phyloP scores from a whole-genome alignment of 2,329 filamentous ascomycete species.

The Fusarium lyarnte region DNA sequence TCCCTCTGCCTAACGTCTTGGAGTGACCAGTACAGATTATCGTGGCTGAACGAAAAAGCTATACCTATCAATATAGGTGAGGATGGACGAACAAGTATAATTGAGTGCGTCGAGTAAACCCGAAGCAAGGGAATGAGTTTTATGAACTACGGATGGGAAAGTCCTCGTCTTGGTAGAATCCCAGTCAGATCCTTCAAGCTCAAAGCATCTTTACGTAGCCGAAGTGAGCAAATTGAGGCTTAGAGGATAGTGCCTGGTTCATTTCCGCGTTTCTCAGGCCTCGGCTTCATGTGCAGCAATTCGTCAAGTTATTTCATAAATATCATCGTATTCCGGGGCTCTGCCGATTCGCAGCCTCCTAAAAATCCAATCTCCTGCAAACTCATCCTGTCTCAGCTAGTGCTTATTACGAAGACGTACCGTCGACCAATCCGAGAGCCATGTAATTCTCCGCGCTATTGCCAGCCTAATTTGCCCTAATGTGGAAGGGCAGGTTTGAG shows the following conservation, averaged over 20 bases:
- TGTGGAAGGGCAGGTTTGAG: slow-evolving; percentile 4
- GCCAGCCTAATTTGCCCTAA: slow-evolving; percentile 9
- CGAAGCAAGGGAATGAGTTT: neutral
- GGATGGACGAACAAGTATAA: neutral
- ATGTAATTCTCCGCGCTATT: slow-evolving; percentile 50
- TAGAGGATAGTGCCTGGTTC: neutral
- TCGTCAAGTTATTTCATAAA: neutral
- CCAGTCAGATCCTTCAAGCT: neutral
- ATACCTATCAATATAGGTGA: neutral
- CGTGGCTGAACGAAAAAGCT: neutral
- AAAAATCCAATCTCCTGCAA: slow-evolving; percentile 12
- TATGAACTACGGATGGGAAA: neutral
- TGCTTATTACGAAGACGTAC: slow-evolving; percentile 7
- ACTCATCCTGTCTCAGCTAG: slow-evolving; percentile 10
- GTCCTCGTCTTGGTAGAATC: neutral
- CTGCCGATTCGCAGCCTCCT: neutral
- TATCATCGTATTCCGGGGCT: slow-evolving; percentile 10
- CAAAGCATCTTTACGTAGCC: neutral
- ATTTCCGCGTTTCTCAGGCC: neutral
- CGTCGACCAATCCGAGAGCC: slow-evolving; percentile 1
- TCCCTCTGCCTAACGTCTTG: neutral
- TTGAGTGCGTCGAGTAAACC: too few species aligned
- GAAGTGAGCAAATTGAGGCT: neutral
- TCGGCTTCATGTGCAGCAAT: neutral
- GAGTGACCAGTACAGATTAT: neutral